Evolutionary conservation across 768 basidiomycete species (phyloP).

Genomic region (Asterophora parasitica): DNA sequence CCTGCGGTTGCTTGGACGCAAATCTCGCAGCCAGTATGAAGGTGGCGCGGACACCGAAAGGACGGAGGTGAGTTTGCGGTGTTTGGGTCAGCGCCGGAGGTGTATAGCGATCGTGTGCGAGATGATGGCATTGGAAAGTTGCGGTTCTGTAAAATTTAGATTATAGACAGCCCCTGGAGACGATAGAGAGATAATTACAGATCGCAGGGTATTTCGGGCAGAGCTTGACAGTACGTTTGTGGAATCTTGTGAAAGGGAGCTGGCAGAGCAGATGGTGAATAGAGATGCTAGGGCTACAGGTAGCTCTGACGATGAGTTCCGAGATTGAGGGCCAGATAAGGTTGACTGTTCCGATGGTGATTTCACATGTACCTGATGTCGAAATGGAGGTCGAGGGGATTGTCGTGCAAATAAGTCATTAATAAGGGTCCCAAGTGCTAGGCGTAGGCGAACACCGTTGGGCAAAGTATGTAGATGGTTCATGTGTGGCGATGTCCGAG

Average conservation of each 20-base stretch:
- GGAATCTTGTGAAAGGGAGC: neutral
- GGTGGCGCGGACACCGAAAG: conserved; percentile 67
- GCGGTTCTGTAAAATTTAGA: conserved; percentile 6
- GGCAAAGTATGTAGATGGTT: conserved; percentile 61
- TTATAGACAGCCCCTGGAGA: conserved; percentile 2
- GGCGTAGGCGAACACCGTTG: conserved; percentile 74
- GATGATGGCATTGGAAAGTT: conserved; percentile 25
- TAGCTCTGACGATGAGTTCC: conserved; percentile 13
- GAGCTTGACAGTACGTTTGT: conserved; percentile 21
- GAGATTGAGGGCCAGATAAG: conserved; percentile 18
- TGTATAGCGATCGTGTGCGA: conserved; percentile 49
- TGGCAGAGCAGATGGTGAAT: conserved; percentile 19
- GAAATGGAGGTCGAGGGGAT: conserved; percentile 47
- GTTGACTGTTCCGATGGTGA: conserved; percentile 20
- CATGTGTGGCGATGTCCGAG: conserved; percentile 47
- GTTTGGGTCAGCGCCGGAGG: conserved; percentile 55
- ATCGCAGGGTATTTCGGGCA: conserved; percentile 10
- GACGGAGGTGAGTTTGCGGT: conserved; percentile 59
- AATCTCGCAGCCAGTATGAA: conserved; percentile 70
- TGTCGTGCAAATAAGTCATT: conserved; percentile 80
- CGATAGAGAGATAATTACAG: conserved; percentile 10
- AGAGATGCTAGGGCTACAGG: conserved; percentile 22
- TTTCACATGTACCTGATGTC: conserved; percentile 28
- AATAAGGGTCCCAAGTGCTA: conserved; percentile 71
- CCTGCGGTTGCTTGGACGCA: conserved; percentile 60